phyloP scores from a whole-genome alignment of 495 filamentous ascomycete species.

The Lepraria neglecta region DNA sequence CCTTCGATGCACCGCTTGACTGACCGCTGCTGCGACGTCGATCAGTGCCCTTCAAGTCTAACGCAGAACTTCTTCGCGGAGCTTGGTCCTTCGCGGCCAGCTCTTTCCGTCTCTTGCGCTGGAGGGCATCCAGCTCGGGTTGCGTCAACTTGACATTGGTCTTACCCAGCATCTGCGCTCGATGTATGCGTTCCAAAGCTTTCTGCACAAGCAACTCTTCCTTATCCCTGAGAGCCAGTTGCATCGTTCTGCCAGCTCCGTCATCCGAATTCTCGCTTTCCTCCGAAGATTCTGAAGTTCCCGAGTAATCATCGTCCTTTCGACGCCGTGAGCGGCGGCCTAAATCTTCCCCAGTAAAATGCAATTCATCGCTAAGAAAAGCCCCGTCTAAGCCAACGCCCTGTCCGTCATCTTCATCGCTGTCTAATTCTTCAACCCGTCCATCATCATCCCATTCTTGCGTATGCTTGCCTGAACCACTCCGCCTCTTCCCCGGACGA shows the following conservation, averaged over 20 bases:
- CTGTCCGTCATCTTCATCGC: constrained; percentile 57
- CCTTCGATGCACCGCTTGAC: constrained; percentile 26
- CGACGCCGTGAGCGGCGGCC: constrained; percentile 39
- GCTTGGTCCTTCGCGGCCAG: constrained; percentile 42
- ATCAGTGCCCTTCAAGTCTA: constrained; percentile 16
- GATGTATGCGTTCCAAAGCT: constrained; percentile 68
- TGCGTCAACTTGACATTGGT: constrained; percentile 68
- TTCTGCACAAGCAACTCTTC: constrained; percentile 69
- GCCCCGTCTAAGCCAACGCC: constrained; percentile 48
- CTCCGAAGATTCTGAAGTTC: constrained; percentile 44
- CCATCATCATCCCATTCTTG: constrained; percentile 45
- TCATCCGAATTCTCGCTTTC: constrained; percentile 50
- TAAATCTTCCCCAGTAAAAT: constrained; percentile 57
- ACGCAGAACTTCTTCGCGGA: constrained; percentile 28
- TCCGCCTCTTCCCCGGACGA: constrained; percentile 54
- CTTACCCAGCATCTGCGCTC: constrained; percentile 65
- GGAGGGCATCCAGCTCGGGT: constrained; percentile 68
- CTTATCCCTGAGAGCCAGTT: constrained; percentile 52
- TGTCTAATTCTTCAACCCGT: constrained; percentile 66
- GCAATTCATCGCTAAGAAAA: constrained; percentile 54
- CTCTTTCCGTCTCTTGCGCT: constrained; percentile 57
- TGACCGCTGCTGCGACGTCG: constrained; percentile 24
- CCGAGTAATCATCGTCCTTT: constrained; percentile 42
- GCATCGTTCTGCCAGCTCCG: constrained; percentile 43
- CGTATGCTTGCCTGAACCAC: constrained; percentile 49